Evolutionary conservation across 805 yeast genomes (phyloP), one percentile per base, ranked within the genome.

Genomic region (Yarrowia phangngaensis): DNA sequence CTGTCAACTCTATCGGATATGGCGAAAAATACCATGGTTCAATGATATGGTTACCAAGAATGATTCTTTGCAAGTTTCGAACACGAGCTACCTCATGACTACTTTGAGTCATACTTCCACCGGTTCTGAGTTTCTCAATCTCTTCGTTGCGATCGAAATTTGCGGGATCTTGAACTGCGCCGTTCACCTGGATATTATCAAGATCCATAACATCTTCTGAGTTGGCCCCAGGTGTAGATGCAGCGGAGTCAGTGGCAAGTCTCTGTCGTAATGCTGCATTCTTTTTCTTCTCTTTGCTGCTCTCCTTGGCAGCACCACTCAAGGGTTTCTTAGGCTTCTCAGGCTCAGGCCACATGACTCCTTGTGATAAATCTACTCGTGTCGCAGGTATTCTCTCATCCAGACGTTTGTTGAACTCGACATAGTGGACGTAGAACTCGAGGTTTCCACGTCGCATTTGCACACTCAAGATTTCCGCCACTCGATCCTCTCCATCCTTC

Each of bases 1-100:
- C 97, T 0, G 97, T 87, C 50, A 88, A 73, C 62, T 92, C 98
- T 12, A 87, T 73, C 0, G 99, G 99, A 64, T 92, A 92, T 1
- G 99, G 97, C 1, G 95, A 84, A 60, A 92, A 92, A 66, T 92
- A 92, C 99, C 99, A 92, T 2, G 99, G 98, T 64, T 92, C 99
- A 47, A 92, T 87, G 57, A 84, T 84, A 64, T 80, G 87, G 54
- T 82, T 83, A 1, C 98, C 99, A 67, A 92, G 78, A 3, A 86
- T 82, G 4, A 92, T 78, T 49, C 77, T 74, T 36, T 76, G 72
- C 54, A 92, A 72, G 61, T 92, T 92, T 56, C 97, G 75, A 36
- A 92, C 96, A 50, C 92, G 74, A 0, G 97, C 88, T 17, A 90
- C 84, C 60, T 90, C 97, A 51, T 74, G 77, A 51, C 80, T 75